Base-by-base conservation (phyloP, 495 filamentous ascomycete species). In the Xylaria telfairii region DNA sequence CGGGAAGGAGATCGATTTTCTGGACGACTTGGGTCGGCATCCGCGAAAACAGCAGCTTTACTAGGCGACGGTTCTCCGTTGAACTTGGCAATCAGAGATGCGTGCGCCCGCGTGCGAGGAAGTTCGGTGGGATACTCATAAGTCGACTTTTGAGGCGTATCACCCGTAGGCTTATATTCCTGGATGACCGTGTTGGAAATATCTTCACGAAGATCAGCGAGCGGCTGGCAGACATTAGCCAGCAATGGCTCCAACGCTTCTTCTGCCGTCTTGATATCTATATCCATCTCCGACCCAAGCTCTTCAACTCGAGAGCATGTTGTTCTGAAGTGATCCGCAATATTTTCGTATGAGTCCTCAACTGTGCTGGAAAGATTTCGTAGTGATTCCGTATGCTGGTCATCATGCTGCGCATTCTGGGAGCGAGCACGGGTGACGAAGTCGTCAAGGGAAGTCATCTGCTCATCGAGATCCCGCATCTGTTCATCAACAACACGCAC, bases 401-500 rank as follows among this genome's bases (percentile, higher is more conserved):
- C 83, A 73, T 94, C 89, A 78, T 96, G 94, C 13, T 81, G 79
- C 47, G 91, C 87, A 76, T 98, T 98, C 72, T 96, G 91, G 7
- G 88, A 91, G 67, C 91, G 89, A 17, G 96, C 94, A 54, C 92
- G 92, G 34, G 92, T 85, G 42, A 98, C 93, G 72, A 97, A 97
- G 70, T 94, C 92, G 80, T 97, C 96, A 7, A 98, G 85, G 8
- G 92, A 91, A 72, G 87, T 87, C 89, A 99, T 95, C 81, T 98
- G 93, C 9, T 84, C 85, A 68, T 92, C 90, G 81, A 99, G 91
- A 68, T 96, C 91, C 47, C 86, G 86, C 82, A 97, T 92, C 79
- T 98, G 96, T 32, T 90, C 91, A 76, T 95, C 92, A 12, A 98
- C 95, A 73, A 97, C 96, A 1, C 90, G 90, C 24, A 97, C 89